Conservation (phyloP, 1,284 basidiomycete genomes). For the Mixia osmundae region DNA sequence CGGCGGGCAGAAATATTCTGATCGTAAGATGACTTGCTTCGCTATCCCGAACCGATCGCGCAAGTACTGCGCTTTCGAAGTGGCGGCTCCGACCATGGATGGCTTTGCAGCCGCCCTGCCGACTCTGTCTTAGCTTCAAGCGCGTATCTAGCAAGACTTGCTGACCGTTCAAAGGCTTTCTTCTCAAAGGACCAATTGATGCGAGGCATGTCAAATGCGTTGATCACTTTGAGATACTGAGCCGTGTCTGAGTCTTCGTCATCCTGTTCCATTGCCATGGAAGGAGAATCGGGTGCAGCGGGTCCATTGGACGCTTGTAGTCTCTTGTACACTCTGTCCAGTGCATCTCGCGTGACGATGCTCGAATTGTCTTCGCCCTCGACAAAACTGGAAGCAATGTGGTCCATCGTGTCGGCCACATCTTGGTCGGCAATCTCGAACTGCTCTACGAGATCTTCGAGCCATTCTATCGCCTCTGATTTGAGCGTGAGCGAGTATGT, state of each 20-base stretch:
- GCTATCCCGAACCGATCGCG: constrained; percentile 68
- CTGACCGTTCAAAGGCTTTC: constrained; percentile 58
- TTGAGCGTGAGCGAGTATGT: constrained; percentile 7
- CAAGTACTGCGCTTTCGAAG: constrained; percentile 47
- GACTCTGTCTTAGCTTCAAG: constrained; percentile 1
- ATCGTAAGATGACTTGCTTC: constrained; percentile 65
- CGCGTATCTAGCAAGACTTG: constrained; percentile 1
- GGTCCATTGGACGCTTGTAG: constrained; percentile 40
- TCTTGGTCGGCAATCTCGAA: constrained; percentile 4
- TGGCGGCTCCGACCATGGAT: constrained; percentile 49
- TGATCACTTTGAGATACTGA: constrained; percentile 56
- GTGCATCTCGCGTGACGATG: constrained; percentile 34
- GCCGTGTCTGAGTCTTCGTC: constrained; percentile 36
- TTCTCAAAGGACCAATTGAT: constrained; percentile 70
- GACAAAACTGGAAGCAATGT: constrained; percentile 7
- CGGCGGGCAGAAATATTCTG: constrained; percentile 89
- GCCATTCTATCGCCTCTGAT: constrained; percentile 5
- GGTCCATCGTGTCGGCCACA: constrained; percentile 6
- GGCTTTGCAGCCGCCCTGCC: constrained; percentile 29
- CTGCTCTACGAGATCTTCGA: constrained; percentile 8
- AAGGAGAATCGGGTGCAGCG: too few relatives aligned
- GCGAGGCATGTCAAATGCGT: constrained; percentile 82
- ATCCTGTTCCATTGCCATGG: constrained; percentile 5
- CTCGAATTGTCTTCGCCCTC: constrained; percentile 4
- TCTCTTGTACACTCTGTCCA: constrained; percentile 56